Evolutionary conservation across 768 basidiomycete genomes (phyloP).

Genomic region (Russula earlei): DNA sequence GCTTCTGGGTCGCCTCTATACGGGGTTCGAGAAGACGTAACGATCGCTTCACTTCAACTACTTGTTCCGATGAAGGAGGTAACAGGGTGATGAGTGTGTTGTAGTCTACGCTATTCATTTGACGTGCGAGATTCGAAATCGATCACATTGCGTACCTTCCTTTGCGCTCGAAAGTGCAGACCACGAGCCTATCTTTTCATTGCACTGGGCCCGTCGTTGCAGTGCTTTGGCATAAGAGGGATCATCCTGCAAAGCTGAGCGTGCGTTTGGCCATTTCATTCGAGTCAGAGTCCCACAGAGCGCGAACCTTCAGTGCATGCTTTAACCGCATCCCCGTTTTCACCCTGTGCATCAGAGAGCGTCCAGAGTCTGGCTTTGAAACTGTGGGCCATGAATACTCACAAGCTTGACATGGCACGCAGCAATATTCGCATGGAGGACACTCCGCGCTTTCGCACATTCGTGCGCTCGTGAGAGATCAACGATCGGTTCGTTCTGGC

Average conservation of each 20-base stretch:
- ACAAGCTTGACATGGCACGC: constrained; percentile 80
- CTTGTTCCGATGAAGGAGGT: constrained; percentile 44
- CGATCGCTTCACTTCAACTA: constrained; percentile 37
- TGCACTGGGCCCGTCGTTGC: constrained; percentile 80
- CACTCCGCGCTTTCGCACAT: constrained; percentile 51
- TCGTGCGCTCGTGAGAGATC: constrained; percentile 33
- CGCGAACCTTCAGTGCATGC: constrained; percentile 20
- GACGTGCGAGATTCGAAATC: neutral
- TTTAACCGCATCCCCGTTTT: constrained; percentile 16
- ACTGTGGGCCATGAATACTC: constrained; percentile 21
- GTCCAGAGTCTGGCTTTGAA: neutral
- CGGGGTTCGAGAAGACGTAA: constrained; percentile 54
- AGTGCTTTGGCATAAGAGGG: constrained; percentile 80
- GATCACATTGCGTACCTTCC: constrained; percentile 50
- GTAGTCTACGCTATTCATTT: constrained; percentile 50
- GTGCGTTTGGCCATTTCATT: neutral
- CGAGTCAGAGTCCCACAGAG: neutral
- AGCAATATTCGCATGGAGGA: constrained; percentile 79
- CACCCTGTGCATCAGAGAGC: constrained; percentile 10
- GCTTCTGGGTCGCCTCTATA: constrained; percentile 67
- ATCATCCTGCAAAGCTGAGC: constrained; percentile 77
- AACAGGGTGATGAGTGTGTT: constrained; percentile 56
- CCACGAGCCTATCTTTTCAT: constrained; percentile 77
- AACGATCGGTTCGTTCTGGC: constrained; percentile 21
- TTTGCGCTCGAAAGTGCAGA: constrained; percentile 70